Evolutionary conservation across 2,329 filamentous ascomycete species (phyloP).

Genomic region (Orbilia quercus): DNA sequence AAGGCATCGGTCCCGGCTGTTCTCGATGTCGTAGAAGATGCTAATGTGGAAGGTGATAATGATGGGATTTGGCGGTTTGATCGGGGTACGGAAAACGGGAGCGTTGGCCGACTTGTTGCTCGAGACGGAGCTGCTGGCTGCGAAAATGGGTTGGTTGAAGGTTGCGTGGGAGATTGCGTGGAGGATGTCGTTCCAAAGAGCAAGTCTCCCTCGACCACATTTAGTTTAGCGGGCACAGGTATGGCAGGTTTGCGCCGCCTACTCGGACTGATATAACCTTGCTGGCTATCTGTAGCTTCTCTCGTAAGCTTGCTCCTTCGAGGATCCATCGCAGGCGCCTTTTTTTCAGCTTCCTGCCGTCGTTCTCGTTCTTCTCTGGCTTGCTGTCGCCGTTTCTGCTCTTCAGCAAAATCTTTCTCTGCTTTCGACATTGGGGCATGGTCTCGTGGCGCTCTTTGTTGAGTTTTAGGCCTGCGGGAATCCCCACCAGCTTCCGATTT

Average conservation of each 20-base stretch:
- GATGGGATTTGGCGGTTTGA: constrained; percentile 73
- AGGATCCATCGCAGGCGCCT: constrained; percentile 23
- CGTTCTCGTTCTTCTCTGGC: constrained; percentile 54
- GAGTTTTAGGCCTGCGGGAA: constrained; percentile 63
- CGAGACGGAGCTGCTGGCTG: constrained; percentile 25
- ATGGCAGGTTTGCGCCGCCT: constrained; percentile 73
- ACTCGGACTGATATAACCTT: constrained; percentile 88
- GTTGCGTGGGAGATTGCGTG: constrained; percentile 48
- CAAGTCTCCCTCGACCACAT: constrained; percentile 69
- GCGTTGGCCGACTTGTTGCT: constrained; percentile 61
- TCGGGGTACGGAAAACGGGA: constrained; percentile 65
- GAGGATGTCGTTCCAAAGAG: constrained; percentile 67
- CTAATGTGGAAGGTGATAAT: constrained; percentile 75
- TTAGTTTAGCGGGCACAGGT: constrained; percentile 61
- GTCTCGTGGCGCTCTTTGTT: constrained; percentile 53
- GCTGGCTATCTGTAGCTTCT: constrained; percentile 77
- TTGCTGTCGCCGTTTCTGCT: constrained; percentile 34
- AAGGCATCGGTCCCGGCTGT: constrained; percentile 86
- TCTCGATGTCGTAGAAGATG: constrained; percentile 80
- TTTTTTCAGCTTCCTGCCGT: constrained; percentile 56
- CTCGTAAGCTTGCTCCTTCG: constrained; percentile 69
- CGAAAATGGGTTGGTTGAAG: constrained; percentile 62
- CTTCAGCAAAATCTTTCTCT: constrained; percentile 31
- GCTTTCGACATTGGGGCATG: constrained; percentile 55
- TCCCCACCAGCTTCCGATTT: constrained; percentile 77